These are phyloP conservation scores for Beauveria australis DNA, from an alignment of 2,329 filamentous ascomycete genomes.

Conservation along the genomic window DNA sequence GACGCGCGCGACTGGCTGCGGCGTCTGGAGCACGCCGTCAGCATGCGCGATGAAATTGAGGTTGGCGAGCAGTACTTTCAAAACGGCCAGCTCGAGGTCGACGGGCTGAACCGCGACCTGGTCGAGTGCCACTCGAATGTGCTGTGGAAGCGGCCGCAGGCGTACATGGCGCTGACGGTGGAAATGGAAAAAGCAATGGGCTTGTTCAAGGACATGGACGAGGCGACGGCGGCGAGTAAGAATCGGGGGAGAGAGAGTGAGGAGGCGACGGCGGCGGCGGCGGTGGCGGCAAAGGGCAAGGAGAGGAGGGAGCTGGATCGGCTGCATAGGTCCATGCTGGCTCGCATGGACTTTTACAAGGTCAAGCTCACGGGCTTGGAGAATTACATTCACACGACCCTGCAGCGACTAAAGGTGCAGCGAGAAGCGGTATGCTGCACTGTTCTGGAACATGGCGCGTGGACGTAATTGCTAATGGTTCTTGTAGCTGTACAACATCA, in stretches of 20 bases:
- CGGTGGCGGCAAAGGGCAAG: constrained; percentile 17
- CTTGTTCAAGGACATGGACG: constrained; percentile 28
- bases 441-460: background rate
- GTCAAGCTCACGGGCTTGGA: constrained; percentile 54
- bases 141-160: constrained; percentile 55
- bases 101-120: constrained; percentile 52
- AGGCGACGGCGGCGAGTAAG: constrained; percentile 14
- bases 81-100: constrained; percentile 45
- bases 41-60: constrained; percentile 51
- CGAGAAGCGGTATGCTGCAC: constrained; percentile 44
- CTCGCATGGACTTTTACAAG: constrained; percentile 51
- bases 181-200: constrained; percentile 42
- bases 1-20: constrained; percentile 55
- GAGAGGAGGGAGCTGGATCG: constrained; percentile 29
- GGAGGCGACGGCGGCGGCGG: background rate
- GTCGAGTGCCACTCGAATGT: constrained; percentile 57
- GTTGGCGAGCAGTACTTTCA: constrained; percentile 47
- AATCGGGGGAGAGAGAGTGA: constrained; percentile 13
- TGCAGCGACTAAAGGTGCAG: constrained; percentile 54
- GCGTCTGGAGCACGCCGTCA: constrained; percentile 52
- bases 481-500: constrained; percentile 54
- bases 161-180: constrained; percentile 45
- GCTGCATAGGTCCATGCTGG: constrained; percentile 44
- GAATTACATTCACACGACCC: constrained; percentile 54
- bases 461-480: background rate